phyloP scores from a whole-genome alignment of 2,329 filamentous ascomycete genomes.

The Cladophialophora immunda region DNA sequence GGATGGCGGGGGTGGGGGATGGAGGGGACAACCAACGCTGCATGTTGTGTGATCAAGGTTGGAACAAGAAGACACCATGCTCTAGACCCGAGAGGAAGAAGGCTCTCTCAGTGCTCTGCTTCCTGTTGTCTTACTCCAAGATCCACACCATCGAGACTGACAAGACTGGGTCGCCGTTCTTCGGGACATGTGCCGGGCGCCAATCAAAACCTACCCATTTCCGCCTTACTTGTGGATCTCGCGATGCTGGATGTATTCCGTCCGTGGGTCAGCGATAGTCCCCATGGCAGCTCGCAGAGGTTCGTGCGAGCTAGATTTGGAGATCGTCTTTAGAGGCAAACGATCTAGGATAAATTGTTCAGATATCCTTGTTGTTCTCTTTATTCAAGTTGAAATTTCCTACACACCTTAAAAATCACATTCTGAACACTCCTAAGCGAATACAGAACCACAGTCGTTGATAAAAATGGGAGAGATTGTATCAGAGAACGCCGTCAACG shows the following conservation, averaged over 20 bases:
- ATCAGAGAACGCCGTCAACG: neutral
- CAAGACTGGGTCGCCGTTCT: neutral
- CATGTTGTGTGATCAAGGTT: no score
- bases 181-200: neutral
- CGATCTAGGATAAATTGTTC: neutral
- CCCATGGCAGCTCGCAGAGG: neutral
- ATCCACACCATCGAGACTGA: neutral
- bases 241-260: neutral
- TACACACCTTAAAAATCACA: neutral
- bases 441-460: neutral
- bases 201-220: neutral
- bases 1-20: neutral
- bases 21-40: no score
- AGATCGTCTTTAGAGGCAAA: neutral
- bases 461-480: neutral
- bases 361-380: neutral
- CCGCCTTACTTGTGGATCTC: neutral
- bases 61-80: no score
- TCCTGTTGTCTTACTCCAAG: neutral
- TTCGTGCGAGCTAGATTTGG: neutral
- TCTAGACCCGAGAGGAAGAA: no score
- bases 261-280: neutral
- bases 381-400: neutral
- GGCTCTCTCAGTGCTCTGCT: neutral
- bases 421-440: neutral